A percentile compares a stretch with the other conserved stretches of the same genome.
phyloP scores from a whole-genome alignment of 1,284 basidiomycete species.

The Pseudozyma flocculosa region DNA sequence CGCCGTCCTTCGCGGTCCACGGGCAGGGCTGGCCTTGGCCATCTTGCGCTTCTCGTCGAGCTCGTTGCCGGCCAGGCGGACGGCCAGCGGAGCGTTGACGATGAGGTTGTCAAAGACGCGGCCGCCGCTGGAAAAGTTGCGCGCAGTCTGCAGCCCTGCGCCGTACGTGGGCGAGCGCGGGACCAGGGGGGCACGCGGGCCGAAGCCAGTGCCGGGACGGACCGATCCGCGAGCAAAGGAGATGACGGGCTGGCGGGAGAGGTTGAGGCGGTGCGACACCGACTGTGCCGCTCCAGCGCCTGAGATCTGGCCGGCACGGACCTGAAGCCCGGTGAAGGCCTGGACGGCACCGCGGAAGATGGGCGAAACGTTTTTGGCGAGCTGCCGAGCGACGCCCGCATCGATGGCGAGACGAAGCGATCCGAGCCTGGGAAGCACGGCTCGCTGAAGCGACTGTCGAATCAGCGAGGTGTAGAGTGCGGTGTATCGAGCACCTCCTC shows the following conservation, averaged over 20 bases:
- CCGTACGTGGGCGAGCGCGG: slow-evolving; percentile 7
- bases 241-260: slow-evolving; percentile 1
- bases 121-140: slow-evolving; percentile 25
- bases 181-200: neutral
- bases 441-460: no score
- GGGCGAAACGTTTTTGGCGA: neutral
- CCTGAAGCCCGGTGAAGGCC: neutral
- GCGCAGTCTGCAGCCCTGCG: slow-evolving; percentile 17
- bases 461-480: no score
- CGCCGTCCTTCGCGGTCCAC: slow-evolving; percentile 6
- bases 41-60: slow-evolving; percentile 23
- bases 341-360: neutral
- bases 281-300: no score
- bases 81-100: slow-evolving; percentile 30
- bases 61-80: slow-evolving; percentile 21
- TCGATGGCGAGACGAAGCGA: neutral
- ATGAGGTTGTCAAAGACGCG: slow-evolving; percentile 29
- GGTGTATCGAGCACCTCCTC: no score
- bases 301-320: neutral
- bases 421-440: no score
- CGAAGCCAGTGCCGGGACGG: slow-evolving; percentile 12
- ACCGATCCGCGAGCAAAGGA: slow-evolving; percentile 9
- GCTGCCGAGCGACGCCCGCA: neutral
- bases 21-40: neutral
- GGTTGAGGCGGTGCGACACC: neutral